phyloP scores from a whole-genome alignment of 2,329 filamentous ascomycete species.

The Clonostachys chloroleuca region DNA sequence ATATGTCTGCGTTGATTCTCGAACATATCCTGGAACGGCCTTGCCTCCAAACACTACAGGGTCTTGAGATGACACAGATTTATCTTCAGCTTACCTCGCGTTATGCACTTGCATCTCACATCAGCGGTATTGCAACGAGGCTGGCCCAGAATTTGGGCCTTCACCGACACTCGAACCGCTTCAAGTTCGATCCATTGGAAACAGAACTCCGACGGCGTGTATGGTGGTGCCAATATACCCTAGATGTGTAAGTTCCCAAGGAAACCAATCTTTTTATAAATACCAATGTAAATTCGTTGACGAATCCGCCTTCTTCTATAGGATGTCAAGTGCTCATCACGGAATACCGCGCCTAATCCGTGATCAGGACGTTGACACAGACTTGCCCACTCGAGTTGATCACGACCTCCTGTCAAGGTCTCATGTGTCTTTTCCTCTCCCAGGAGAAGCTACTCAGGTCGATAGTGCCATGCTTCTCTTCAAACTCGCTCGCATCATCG shows the following conservation, averaged over 20 bases:
- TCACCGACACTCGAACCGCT: constrained; percentile 15
- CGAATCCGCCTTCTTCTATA: constrained; percentile 8
- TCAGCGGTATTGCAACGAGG: constrained; percentile 13
- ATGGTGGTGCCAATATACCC: constrained; percentile 18
- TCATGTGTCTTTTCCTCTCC: constrained; percentile 13
- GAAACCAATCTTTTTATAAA: background rate
- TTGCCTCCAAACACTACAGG: constrained; percentile 11
- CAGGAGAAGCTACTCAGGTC: constrained; percentile 14
- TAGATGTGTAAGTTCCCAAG: constrained; percentile 10
- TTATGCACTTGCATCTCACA: constrained; percentile 10
- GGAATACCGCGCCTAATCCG: constrained; percentile 16
- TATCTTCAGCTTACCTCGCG: constrained; percentile 14
- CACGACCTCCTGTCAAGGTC: constrained; percentile 13
- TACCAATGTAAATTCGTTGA: background rate
- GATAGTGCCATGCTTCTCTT: constrained; percentile 13
- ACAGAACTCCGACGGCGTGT: constrained; percentile 13
- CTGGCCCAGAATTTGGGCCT: constrained; percentile 14
- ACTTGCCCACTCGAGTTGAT: constrained; percentile 13
- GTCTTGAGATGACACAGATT: constrained; percentile 12
- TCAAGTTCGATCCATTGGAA: constrained; percentile 16
- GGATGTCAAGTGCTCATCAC: constrained; percentile 14
- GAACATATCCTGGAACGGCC: constrained; percentile 8
- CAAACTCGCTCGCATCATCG: constrained; percentile 14
- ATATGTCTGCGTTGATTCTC: constrained; percentile 6
- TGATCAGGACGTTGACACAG: constrained; percentile 16